Evolutionary conservation across 805 yeast species (phyloP), one percentile per base, ranked within the genome.

Genomic region (Myxozyma mucilagina): DNA sequence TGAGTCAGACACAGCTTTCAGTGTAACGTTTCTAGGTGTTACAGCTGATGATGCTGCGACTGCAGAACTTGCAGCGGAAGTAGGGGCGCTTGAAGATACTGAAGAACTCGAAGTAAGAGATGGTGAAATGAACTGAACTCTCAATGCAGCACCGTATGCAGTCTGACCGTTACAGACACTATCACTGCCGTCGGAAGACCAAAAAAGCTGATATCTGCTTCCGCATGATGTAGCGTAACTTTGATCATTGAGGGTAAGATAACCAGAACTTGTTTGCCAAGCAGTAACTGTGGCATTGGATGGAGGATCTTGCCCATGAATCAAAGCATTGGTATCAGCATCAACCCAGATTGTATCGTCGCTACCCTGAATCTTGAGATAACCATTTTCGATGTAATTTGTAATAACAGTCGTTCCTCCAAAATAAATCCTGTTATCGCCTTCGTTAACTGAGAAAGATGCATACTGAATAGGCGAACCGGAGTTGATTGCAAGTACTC

Each of bases 1-100:
- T 55, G 72, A 56, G 49, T 66, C 70, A 34, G 35, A 51, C 1
- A 13, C 36, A 13, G 32, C 54, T 10, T 9, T n/a, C 20, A 50
- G 18, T 3, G 54, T 50, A n/a, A 50, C 14, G 31, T 42, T 43
- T 4, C n/a, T 16, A 41, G 51, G 29, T 14, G 49, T 13, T 20
- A 13, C 44, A 13, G 36, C 45, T 11, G 54, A 24, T 14, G 47
- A n/a, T 11, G 54, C 31, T 9, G 35, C 10, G 38, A 32, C 29
- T 13, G 56, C 32, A 16, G 53, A 36, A n/a, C 34, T 18, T 11
- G 43, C 13, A 36, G 53, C 20, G 3, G 43, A 7, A 36, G 43
- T 7, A 18, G 53, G 8, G 1, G 54, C 20, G 4, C 45, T 36
- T 13, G 54, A 24, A 2, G 29, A 24, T 24, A 24, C 29, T 24